A percentile compares a stretch with the other conserved stretches of the same genome.
phyloP scores from a whole-genome alignment of 495 filamentous ascomycete species.

The Pyrenula massariospora region DNA sequence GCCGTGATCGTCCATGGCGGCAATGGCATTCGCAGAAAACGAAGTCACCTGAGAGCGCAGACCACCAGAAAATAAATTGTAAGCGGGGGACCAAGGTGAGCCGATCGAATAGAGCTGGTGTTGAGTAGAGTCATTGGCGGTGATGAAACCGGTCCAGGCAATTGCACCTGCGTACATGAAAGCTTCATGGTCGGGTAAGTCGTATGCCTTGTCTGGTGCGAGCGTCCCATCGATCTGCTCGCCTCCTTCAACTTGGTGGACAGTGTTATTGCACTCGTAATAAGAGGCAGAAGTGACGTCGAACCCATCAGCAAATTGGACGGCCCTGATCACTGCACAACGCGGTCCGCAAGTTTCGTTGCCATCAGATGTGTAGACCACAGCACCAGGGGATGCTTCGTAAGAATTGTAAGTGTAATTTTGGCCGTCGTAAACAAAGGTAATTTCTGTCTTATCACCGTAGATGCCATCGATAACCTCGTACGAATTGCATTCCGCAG shows the following conservation, averaged over 20 bases:
- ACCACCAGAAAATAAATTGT: neutral
- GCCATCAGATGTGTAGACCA: neutral
- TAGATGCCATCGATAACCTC: neutral
- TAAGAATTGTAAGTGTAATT: neutral
- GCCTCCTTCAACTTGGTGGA: neutral
- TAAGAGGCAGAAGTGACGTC: neutral
- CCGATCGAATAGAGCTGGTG: neutral
- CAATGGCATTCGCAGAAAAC: neutral
- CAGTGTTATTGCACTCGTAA: neutral
- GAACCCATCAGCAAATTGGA: neutral
- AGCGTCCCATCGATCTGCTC: neutral
- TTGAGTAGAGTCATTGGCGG: neutral
- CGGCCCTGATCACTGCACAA: neutral
- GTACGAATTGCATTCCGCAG: neutral
- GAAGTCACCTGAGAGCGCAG: neutral
- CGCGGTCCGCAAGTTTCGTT: neutral
- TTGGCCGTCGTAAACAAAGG: neutral
- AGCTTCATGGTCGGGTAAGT: neutral
- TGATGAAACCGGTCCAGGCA: neutral
- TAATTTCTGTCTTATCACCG: neutral
- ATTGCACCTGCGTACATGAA: neutral
- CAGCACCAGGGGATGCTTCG: neutral
- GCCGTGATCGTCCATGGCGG: neutral
- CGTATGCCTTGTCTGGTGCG: neutral
- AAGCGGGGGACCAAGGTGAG: neutral